Conservation (phyloP, 257 asterid species). For the Knoxia roxburghii region DNA sequence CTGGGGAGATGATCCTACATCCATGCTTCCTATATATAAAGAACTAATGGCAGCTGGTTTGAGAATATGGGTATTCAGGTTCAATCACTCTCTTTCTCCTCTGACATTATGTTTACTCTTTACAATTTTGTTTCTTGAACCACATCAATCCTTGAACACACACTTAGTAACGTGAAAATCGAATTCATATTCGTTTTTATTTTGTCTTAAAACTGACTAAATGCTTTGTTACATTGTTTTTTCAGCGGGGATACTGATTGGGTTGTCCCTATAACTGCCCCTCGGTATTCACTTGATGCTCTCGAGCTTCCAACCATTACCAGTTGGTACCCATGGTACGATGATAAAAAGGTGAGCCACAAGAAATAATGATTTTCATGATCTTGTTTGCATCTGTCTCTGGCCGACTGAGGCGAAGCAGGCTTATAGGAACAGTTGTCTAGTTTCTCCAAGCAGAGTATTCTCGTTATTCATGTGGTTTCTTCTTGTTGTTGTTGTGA, state of each 20-base stretch:
- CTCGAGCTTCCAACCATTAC: conserved; percentile 72
- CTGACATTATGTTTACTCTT: neutral
- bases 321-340: conserved; percentile 94
- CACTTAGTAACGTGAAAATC: neutral
- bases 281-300: conserved; percentile 93
- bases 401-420: neutral
- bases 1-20: conserved; percentile 87
- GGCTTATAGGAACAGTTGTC: neutral
- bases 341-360: conserved; percentile 54
- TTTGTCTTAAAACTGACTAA: no score
- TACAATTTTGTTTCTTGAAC: neutral
- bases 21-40: conserved; percentile 91
- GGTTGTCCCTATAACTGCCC: conserved; percentile 89
- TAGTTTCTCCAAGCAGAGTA: neutral
- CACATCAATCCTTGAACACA: neutral
- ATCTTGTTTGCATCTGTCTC: neutral
- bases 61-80: conserved; percentile 97
- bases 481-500: conserved; percentile 6
- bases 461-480: no score
- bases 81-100: conserved; percentile 2
- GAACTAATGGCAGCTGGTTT: conserved; percentile 80
- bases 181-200: neutral
- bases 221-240: neutral
- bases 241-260: conserved; percentile 94
- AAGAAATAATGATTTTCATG: neutral